Evolutionary conservation across 2,329 filamentous ascomycete genomes (phyloP), one percentile per base, ranked within the genome.

Genomic region (Cytospora piceae): DNA sequence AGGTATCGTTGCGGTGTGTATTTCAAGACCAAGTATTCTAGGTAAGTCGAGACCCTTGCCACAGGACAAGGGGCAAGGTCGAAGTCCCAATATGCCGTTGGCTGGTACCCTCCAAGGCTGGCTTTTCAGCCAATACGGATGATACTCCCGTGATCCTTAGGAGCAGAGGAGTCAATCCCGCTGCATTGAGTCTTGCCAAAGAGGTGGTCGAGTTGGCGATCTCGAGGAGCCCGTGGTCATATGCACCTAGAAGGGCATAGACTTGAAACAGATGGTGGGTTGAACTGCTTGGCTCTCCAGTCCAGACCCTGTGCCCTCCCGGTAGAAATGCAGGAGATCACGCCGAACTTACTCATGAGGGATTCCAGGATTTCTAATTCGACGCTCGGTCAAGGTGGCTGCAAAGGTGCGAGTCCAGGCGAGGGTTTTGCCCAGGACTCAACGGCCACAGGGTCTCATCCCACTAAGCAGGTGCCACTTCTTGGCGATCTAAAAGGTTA

Each of bases 401-500:
- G 46, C 39, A 42, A 4, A n/a, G 20, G 7, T 39, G 14, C 9
- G 6, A 22, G 9, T 42, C 7, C n/a, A 6, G 4, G 11, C 20
- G n/a, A 0, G 34, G 59, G n/a, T 27, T 29, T n/a, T 27, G 4
- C 17, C 34, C 15, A 54, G 39, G 32, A 42, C 2, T 62, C 52
- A 22, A 56, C 6, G 37, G 27, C n/a, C 20, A 49, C 31, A 15
- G 32, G 20, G 34, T 32, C 4, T 31, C 24, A 17, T 29, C 20
- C 29, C 32, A 49, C 46, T 49, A 14, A 24, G 11, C 32, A 46
- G 22, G 57, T 49, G 58, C 24, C 24, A 39, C 34, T 58, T 37
- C 29, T 46, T 32, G 29, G 46, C 42, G 34, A 58, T 27, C 32
- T 54, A 15, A 37, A 46, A 58, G 65, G 49, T 58, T 55, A 55